Percentiles rank a stretch among this genome's conserved stretches.
phyloP scores from a whole-genome alignment of 2,329 filamentous ascomycete genomes.

The Rhynchosporium graminicola region DNA sequence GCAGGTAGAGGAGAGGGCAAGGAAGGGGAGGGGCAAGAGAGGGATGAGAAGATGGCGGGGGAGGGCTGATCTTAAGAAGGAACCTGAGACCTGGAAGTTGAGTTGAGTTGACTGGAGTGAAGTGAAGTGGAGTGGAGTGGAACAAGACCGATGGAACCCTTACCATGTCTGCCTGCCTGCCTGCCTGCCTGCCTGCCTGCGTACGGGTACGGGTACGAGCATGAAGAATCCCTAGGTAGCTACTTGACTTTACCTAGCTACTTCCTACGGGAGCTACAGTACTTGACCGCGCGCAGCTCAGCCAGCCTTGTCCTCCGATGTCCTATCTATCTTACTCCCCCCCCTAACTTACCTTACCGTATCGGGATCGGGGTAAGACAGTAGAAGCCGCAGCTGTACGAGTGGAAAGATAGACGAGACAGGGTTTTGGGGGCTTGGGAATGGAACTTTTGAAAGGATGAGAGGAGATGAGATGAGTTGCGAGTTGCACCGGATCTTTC shows the following conservation, averaged over 20 bases:
- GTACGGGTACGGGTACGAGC: too few relatives aligned
- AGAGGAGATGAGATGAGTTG: too few relatives aligned
- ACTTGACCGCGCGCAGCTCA: constrained; percentile 1
- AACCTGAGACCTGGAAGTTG: neutral
- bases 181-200: neutral
- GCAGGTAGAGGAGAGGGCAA: neutral
- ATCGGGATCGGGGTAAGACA: neutral
- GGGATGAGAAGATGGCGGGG: constrained; percentile 3
- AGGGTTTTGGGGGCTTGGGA: too few relatives aligned
- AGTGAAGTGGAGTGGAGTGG: neutral
- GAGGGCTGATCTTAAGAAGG: constrained; percentile 9
- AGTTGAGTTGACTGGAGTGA: too few relatives aligned
- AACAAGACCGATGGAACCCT: constrained; percentile 5
- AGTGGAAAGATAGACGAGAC: neutral
- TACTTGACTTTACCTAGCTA: too few relatives aligned
- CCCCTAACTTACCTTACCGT: neutral
- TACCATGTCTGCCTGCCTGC: neutral
- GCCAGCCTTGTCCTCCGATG: constrained; percentile 7
- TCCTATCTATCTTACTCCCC: neutral
- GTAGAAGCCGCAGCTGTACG: neutral
- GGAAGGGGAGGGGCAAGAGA: neutral
- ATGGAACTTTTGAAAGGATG: too few relatives aligned
- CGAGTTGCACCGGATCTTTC: neutral
- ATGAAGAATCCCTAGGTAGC: too few relatives aligned
- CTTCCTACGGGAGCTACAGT: too few relatives aligned